Evolutionary conservation across 345 rosid species (phyloP).

Genomic region (Populus tremula): DNA sequence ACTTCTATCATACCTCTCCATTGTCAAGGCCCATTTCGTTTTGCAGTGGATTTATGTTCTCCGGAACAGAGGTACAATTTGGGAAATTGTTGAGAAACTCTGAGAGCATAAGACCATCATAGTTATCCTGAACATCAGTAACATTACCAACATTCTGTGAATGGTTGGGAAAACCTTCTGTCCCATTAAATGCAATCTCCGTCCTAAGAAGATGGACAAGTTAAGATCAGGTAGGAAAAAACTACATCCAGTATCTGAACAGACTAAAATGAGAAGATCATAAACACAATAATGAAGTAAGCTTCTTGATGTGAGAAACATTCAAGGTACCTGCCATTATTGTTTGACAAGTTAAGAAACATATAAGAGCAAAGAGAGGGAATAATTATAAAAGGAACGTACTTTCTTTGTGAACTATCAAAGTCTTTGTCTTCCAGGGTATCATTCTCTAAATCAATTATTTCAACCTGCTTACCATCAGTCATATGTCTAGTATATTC

Average conservation of each 20-base stretch:
- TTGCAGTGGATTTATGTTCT: slow-evolving; percentile 45
- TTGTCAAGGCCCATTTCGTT: slow-evolving; percentile 58
- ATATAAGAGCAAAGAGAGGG: background rate
- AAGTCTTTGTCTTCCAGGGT: slow-evolving; percentile 51
- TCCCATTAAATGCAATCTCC: slow-evolving; percentile 47
- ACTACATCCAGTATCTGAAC: background rate
- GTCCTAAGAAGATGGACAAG: slow-evolving; percentile 46
- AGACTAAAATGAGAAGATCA: background rate
- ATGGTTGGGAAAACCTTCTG: slow-evolving; percentile 41
- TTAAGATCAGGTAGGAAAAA: slow-evolving; percentile 15
- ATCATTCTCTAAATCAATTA: slow-evolving; percentile 88
- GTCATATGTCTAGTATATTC: slow-evolving; percentile 44
- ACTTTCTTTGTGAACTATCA: slow-evolving; percentile 57
- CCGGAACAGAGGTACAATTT: slow-evolving; percentile 51
- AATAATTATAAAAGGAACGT: slow-evolving; percentile 22
- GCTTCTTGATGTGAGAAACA: background rate
- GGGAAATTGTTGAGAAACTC: slow-evolving; percentile 64
- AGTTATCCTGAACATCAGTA: slow-evolving; percentile 61
- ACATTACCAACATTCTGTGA: slow-evolving; percentile 41
- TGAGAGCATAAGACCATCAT: slow-evolving; percentile 76
- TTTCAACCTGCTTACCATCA: slow-evolving; percentile 69
- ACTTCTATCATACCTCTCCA: slow-evolving; percentile 56
- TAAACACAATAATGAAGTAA: slow-evolving; percentile 5
- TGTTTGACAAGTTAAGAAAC: background rate
- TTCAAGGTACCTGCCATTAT: background rate